Base-by-base conservation (phyloP, 2,329 filamentous ascomycete genomes). In the Beauveria australis region DNA sequence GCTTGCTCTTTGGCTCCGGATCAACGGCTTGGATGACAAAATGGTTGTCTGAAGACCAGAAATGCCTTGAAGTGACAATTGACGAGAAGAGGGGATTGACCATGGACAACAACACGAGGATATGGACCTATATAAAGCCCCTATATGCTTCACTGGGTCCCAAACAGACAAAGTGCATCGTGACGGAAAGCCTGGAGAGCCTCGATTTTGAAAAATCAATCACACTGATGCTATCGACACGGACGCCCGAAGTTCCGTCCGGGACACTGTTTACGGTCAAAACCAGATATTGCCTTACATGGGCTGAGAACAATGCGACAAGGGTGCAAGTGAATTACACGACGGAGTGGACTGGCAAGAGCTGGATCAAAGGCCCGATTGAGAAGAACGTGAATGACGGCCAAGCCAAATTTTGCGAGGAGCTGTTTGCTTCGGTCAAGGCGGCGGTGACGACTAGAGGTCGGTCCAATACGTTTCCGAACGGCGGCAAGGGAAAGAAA, bases 291-390 rank as follows among this genome's bases (percentile, higher is more conserved):
- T 96, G 95, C 69, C 80, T 99, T 24, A 90, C 90, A 56, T 99
- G 94, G 94, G 92, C 87, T 4, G 86, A 94, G 55, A 88, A 87
- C 64, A 96, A 96, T 68, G 79, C 85, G 44, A 99, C 95, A 1
- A 84, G 92, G 30, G 77, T 99, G 33, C 85, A 94, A 63, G 88
- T 93, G 76, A 97, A 88, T 66, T 97, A 91, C 72, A 88, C 86
- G 2, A 89, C 97, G 48, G 95, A 99, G 70, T 99, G 95, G 95
- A 88, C 88, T 3, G 92, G 92, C 67, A 99, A 97, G 80, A 97
- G 92, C 77, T 99, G 94, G 94, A 78, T 99, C 51, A 97, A 94
- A 78, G 91, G 92, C 95, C 90, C 94, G 2, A 99, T 99, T 67
- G 94, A 99, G 72, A 97, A 96, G 73, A 93, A 91, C 62, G 91